Conservation (phyloP, 176 grass and related monocot species). For the Alopecurus myosuroides region DNA sequence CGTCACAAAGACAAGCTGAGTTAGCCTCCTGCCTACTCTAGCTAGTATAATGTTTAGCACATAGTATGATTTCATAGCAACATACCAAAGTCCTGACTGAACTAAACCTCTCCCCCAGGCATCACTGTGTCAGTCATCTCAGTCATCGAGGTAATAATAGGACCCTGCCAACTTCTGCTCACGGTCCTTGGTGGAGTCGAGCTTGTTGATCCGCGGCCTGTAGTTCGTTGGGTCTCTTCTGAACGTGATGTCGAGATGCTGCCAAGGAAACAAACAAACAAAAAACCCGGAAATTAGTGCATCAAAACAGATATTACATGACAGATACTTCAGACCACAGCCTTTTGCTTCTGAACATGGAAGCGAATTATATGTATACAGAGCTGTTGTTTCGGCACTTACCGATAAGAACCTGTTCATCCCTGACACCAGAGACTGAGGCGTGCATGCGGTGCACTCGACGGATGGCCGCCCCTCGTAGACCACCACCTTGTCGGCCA, state of each 20-base stretch:
- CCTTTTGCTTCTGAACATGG: too few species aligned
- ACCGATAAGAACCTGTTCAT: neutral
- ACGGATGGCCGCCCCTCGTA: neutral
- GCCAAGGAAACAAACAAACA: too few species aligned
- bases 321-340: too few species aligned
- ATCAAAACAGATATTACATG: neutral
- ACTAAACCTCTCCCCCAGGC: neutral
- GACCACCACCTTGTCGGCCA: neutral
- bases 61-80: neutral
- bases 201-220: slow-evolving; percentile 86
- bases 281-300: neutral
- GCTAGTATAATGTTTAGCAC: too few species aligned
- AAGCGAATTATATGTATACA: too few species aligned
- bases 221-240: slow-evolving; percentile 90
- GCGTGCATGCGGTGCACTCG: neutral
- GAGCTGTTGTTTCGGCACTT: neutral
- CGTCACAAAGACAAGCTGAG: too few species aligned
- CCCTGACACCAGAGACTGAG: neutral
- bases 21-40: too few species aligned
- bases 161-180: slow-evolving; percentile 79
- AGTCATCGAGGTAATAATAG: slow-evolving; percentile 89
- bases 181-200: slow-evolving; percentile 82
- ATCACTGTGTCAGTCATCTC: neutral
- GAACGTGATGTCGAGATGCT: slow-evolving; percentile 93
- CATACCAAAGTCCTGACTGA: too few species aligned